Percentiles rank a stretch among this genome's conserved stretches.
Evolutionary conservation across 108 stramenopile species (phyloP).

Genomic region (Stephanodiscus triporus): DNA sequence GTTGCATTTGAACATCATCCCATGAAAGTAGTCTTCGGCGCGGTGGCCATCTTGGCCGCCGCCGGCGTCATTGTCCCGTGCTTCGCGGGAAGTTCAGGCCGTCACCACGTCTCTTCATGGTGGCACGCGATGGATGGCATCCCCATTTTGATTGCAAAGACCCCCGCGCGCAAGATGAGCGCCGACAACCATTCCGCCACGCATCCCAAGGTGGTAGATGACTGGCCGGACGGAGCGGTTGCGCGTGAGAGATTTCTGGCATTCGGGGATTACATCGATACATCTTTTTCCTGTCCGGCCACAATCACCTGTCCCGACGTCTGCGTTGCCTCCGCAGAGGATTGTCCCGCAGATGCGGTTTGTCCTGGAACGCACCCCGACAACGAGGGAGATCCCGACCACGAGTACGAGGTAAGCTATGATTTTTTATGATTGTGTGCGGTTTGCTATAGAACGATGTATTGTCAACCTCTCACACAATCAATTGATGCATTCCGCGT

Average conservation of each 20-base stretch:
- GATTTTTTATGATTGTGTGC: neutral
- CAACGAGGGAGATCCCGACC: no score
- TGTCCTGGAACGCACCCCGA: conserved; percentile 13
- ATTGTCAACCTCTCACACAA: no score
- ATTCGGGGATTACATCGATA: conserved; percentile 17
- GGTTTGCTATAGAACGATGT: neutral
- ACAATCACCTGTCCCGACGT: conserved; percentile 13
- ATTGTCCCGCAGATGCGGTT: conserved; percentile 16
- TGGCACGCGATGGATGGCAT: no score
- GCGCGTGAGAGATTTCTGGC: neutral
- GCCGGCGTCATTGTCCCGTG: neutral
- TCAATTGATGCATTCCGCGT: neutral
- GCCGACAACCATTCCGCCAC: no score
- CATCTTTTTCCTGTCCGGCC: conserved; percentile 14
- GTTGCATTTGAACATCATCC: no score
- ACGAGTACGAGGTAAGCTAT: neutral
- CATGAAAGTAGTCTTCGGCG: no score
- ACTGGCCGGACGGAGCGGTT: neutral
- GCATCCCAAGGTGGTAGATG: neutral
- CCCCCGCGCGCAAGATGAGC: no score
- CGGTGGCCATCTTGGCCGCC: neutral
- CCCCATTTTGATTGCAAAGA: no score
- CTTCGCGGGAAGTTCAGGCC: neutral
- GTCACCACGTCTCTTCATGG: no score
- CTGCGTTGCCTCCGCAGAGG: neutral